phyloP scores from a whole-genome alignment of 2,329 filamentous ascomycete species.

The Colletotrichum cordylinicola region DNA sequence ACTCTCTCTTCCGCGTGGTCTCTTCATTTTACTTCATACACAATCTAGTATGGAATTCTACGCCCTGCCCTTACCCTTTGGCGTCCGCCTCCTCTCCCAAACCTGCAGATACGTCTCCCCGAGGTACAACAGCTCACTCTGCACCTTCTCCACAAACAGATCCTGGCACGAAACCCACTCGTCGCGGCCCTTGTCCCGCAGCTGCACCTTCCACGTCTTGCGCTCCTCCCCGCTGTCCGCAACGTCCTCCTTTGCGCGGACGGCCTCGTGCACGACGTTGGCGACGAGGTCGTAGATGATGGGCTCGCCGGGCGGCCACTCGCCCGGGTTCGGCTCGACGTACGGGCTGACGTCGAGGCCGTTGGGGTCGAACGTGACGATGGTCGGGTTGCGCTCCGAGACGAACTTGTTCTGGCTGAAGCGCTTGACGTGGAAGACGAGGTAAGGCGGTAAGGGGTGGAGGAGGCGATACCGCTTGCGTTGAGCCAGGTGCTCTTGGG shows the following conservation, averaged over 20 bases:
- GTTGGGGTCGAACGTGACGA: constrained; percentile 91
- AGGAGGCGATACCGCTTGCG: constrained; percentile 88
- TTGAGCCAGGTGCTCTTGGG: constrained; percentile 88
- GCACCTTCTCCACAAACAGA: constrained; percentile 87
- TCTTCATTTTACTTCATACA: neutral
- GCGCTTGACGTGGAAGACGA: constrained; percentile 95
- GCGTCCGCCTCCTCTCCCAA: constrained; percentile 82
- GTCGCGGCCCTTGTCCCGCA: constrained; percentile 79
- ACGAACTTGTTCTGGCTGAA: constrained; percentile 98
- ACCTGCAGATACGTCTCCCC: constrained; percentile 96
- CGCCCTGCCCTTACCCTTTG: constrained; percentile 45
- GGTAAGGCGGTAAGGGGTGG: constrained; percentile 88
- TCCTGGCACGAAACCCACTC: constrained; percentile 97
- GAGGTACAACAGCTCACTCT: constrained; percentile 87
- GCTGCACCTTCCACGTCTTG: constrained; percentile 93
- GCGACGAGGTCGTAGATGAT: constrained; percentile 96
- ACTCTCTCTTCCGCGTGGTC: neutral
- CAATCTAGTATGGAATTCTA: neutral
- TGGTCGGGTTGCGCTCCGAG: constrained; percentile 93
- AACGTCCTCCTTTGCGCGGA: constrained; percentile 77
- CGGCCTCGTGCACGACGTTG: constrained; percentile 89
- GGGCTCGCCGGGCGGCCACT: constrained; percentile 77
- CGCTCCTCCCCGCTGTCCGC: constrained; percentile 86
- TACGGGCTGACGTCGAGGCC: constrained; percentile 87
- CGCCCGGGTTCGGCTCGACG: constrained; percentile 81